Base-by-base conservation (phyloP, 768 basidiomycete genomes). In the Tricholoma furcatifolium region DNA sequence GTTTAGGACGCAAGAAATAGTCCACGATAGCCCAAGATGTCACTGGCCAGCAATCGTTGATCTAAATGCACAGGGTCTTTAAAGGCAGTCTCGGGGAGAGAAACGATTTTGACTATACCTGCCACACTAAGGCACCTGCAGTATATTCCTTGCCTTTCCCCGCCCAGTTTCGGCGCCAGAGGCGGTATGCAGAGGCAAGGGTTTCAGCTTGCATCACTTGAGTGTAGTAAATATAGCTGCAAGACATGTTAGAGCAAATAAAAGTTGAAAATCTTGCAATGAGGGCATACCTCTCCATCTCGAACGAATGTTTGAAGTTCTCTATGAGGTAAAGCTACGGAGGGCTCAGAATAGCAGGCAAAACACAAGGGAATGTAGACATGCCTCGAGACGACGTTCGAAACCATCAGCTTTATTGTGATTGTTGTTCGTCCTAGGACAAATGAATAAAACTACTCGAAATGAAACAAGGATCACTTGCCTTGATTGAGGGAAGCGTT, bases 151-250 rank as follows among this genome's bases (percentile, higher is more conserved):
- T 81, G 7, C 93, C 93, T 54, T 68, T 80, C n/a, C 96, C 96
- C 30, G 78, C 75, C 93, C 93, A 98, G 66, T 93, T 89, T 15
- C 96, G 79, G 51, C 93, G 76, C 96, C 95, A 98, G 1, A 93
- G 74, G 17, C 90, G 83, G 67, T 92, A 97, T 0, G 96, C 96
- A 18, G 89, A 83, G 2, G 85, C 83, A 17, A 98, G 77, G 2
- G 89, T 85, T 69, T 98, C 95, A 3, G 94, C 90, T 70, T 98
- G 96, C 91, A 98, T 95, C 50, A 96, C 73, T 70, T 98, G 96
- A 4, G 96, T 96, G 62, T 90, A 93, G 70, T 93, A 98, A 12
- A 91, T 80, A 70, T 95, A 97, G 67, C 91, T 92, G 58, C 23
- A 8, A 38, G 20, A 47, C 59, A 31, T 57, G 43, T 57, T 53